Conservation (phyloP, 2,329 filamentous ascomycete species). For the Colletotrichum horii region DNA sequence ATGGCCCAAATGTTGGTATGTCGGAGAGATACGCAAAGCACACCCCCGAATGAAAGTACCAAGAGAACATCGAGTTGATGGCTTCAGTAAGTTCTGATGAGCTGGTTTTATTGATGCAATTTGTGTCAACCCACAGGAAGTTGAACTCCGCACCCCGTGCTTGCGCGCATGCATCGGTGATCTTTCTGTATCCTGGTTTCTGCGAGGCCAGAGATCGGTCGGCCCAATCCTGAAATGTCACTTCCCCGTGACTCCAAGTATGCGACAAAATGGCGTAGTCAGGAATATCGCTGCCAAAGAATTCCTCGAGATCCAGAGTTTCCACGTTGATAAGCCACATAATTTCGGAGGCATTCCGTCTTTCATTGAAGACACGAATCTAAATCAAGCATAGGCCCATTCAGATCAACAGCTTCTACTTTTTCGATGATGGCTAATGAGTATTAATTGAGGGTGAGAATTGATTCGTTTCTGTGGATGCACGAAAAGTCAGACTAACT, state of each 20-base stretch:
- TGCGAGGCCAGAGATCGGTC: background rate
- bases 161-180: background rate
- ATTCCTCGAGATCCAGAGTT: background rate
- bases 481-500: background rate
- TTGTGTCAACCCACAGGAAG: background rate
- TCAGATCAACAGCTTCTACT: background rate
- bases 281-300: background rate
- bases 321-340: background rate
- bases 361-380: background rate
- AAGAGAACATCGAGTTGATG: background rate
- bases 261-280: background rate
- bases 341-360: background rate
- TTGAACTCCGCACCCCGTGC: background rate
- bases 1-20: background rate
- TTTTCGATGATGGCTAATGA: background rate
- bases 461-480: background rate
- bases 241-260: background rate
- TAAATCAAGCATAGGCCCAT: background rate
- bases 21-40: background rate
- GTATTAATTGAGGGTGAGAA: background rate
- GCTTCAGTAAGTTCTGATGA: background rate
- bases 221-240: background rate
- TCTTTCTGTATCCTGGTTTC: background rate
- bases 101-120: background rate
- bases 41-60: background rate